Evolutionary conservation across 345 rosid genomes (phyloP), one percentile per base, ranked within the genome.

Genomic region (Mallotus nudiflorus): DNA sequence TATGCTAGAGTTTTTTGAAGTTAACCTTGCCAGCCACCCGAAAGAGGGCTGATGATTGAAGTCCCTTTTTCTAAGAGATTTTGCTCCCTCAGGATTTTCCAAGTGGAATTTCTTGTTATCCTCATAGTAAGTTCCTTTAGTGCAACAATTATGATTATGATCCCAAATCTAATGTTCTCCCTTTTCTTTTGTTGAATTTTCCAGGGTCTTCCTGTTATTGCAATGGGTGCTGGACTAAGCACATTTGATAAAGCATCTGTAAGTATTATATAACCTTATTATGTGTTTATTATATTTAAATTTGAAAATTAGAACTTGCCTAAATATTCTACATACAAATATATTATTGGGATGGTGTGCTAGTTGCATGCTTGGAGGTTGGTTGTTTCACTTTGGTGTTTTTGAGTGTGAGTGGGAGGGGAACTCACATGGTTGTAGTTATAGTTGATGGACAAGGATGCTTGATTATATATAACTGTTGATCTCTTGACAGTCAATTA

Each of bases 171-270:
- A 62, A 46, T 35, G 1, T 11, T 33, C 31, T 59, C n/a, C n/a
- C 40, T 15, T 22, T 29, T 20, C 5, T 35, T 37, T 0, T 27
- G 53, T 28, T 70, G 45, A 35, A 73, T 74, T 48, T 66, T 78
- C 33, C 78, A 91, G 98, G 99, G 97, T 31, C 87, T 87, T 65
- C 99, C 97, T 53, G 90, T 94, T 71, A 80, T 87, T 73, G 92
- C 91, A 50, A 39, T 90, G 50, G 99, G 99, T 42, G 92, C 75
- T 20, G 99, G 99, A 62, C 89, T 84, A 60, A 94, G 97, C 85
- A 87, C 90, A 20, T 87, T 78, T 54, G 97, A 94, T 85, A 91
- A 88, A 82, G 97, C 99, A 75, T 91, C 99, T 39, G 99, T 94
- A 85, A 82, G 96, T 19, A 50, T 65, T 48, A 27, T 49, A 22